Evolutionary conservation across 2,329 filamentous ascomycete genomes (phyloP), one percentile per base, ranked within the genome.

Genomic region (Colletotrichum sansevieriae): DNA sequence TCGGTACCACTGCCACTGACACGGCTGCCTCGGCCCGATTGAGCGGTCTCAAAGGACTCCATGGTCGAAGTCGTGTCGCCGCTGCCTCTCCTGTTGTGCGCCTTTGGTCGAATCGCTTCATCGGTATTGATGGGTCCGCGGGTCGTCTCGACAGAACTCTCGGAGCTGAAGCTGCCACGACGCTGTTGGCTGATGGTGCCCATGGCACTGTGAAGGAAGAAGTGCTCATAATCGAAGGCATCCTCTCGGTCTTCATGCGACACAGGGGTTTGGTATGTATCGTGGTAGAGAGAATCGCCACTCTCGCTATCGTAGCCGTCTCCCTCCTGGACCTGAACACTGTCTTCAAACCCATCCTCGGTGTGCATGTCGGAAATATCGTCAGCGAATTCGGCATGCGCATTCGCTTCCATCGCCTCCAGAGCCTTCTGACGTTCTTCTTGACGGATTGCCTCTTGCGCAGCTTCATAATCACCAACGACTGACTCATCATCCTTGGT

Each of bases 211-310:
- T 98, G 94, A 13, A 98, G 85, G 78, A 97, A 97, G 81, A 98
- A 98, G 76, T 97, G 91, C 78, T 97, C 93, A 71, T 98, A 98
- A 78, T 98, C 95, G 75, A 98, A 98, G 1, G 95, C 95, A 78
- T 98, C 95, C 72, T 95, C 91, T 20, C 95, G 92, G 78, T 98
- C 94, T 80, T 98, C 95, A 75, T 98, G 95, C 0, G 94, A 93
- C 6, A 92, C 81, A 9, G 87, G 85, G 59, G 88, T 85, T 63
- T 88, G 84, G 55, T 85, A 77, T 0, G 85, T 82, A 73, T 90
- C 89, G 73, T 91, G 88, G 74, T 92, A 90, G 7, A 90, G 82
- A 12, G 87, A 87, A 61, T 89, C 85, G 73, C 88, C 83, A 71
- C 90, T 89, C 73, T 93, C 90, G 73, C 90, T 91, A 22, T 83